These are phyloP conservation scores for Gymnopus androsaceus DNA, from an alignment of 1,284 basidiomycete genomes.

Conservation along the genomic window DNA sequence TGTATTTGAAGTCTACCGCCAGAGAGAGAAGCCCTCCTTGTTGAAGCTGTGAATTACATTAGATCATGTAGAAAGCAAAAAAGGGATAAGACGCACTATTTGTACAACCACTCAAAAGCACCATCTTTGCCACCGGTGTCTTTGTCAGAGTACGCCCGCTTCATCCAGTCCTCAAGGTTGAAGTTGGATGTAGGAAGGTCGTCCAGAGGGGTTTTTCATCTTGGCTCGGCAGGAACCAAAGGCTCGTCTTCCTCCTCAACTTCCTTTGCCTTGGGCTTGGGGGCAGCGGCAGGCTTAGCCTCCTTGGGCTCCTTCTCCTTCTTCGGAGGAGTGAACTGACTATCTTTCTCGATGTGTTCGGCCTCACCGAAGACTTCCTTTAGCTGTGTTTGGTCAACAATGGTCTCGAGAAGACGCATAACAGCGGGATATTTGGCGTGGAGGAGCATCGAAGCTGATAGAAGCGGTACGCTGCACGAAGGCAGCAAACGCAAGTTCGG, in stretches of 20 bases:
- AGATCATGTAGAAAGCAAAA: constrained; percentile 16
- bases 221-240: constrained; percentile 43
- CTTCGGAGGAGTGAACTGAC: constrained; percentile 75
- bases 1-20: constrained; percentile 98
- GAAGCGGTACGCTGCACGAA: constrained; percentile 52
- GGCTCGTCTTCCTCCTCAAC: constrained; percentile 61
- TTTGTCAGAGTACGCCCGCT: constrained; percentile 96
- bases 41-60: constrained; percentile 70
- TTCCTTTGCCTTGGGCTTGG: constrained; percentile 65
- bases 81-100: constrained; percentile 60
- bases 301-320: constrained; percentile 47
- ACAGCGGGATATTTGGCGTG: constrained; percentile 77
- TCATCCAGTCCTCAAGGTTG: constrained; percentile 98
- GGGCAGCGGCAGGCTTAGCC: constrained; percentile 50
- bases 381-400: constrained; percentile 81
- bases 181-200: constrained; percentile 88
- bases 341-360: constrained; percentile 70
- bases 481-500: constrained; percentile 78
- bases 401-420: constrained; percentile 82
- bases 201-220: constrained; percentile 94
- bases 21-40: constrained; percentile 87
- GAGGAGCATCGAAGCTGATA: constrained; percentile 62
- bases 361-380: constrained; percentile 66
- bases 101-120: constrained; percentile 86
- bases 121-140: constrained; percentile 83